Evolutionary conservation across 768 basidiomycete genomes (phyloP), one percentile per base, ranked within the genome.

Genomic region (Kwoniella shandongensis): DNA sequence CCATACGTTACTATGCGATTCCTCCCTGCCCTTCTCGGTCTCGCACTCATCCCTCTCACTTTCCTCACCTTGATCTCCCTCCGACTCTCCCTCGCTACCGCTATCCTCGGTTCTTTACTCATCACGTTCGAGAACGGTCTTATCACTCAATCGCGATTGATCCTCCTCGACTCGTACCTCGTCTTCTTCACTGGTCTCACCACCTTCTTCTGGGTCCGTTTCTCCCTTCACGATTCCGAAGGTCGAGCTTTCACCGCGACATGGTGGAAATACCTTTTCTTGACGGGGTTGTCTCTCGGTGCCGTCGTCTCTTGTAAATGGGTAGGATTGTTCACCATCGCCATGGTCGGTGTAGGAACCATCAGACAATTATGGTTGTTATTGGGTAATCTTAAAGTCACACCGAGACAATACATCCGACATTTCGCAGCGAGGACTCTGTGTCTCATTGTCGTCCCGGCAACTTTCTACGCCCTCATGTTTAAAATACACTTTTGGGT

Each of bases 251-350:
- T 98, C 78, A 87, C 88, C 1, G 79, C 83, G 10, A 77, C 80
- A 2, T 98, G 96, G 96, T 99, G 96, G 96, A 80, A 81, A 0
- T 94, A 91, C 88, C 86, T 98, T 29, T 78, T 82, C 12, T 81
- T 97, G 38, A 88, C 89, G 1, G 96, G 96, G 27, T 80, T 94
- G 13, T 84, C 87, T 0, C 85, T 99, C 23, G 96, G 96, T 35
- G 92, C 93, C 4, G 91, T 94, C 46, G 83, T 88, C 29, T 88
- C 87, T 68, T 91, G 90, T 80, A 99, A 98, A 76, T 98, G 94
- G 96, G 94, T 98, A 39, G 96, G 96, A 10, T 80, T 99, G 20
- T 97, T 99, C 79, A 98, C 93, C 13, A 91, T 98, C 66, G 92
- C 96, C 8, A 96, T 93, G 6, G 79, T 99, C 48, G 96, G 94